These are phyloP conservation scores for Penicillium occitanis DNA, from an alignment of 2,329 filamentous ascomycete species.

Conservation along the genomic window DNA sequence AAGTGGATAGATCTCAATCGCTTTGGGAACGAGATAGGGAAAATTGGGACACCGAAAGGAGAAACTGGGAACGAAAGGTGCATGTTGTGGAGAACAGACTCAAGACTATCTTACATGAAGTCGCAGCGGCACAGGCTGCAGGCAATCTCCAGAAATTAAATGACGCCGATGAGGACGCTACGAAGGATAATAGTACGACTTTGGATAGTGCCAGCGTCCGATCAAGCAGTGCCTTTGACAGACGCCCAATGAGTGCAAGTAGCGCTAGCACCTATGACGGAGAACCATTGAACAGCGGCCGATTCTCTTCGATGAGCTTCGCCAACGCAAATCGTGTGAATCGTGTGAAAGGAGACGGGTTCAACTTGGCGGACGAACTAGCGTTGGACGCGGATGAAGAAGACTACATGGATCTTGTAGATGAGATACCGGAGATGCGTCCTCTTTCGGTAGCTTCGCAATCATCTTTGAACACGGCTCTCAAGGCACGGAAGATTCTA, in stretches of 20 bases:
- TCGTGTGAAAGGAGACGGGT: constrained; percentile 60
- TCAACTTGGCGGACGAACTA: constrained; percentile 88
- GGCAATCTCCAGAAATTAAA: constrained; percentile 34
- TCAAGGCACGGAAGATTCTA: constrained; percentile 48
- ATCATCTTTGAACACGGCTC: constrained; percentile 35
- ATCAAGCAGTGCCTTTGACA: constrained; percentile 66
- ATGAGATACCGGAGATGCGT: constrained; percentile 67
- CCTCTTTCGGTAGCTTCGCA: constrained; percentile 43
- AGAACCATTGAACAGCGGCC: constrained; percentile 56
- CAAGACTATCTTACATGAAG: constrained; percentile 80
- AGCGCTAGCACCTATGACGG: constrained; percentile 52
- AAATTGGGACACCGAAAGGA: constrained; percentile 77
- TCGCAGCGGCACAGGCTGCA: constrained; percentile 52
- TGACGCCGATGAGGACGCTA: constrained; percentile 56
- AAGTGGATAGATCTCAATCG: constrained; percentile 72
- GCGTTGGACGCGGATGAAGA: constrained; percentile 74
- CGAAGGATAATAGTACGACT: constrained; percentile 54
- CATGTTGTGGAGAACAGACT: constrained; percentile 88
- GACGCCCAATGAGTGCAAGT: constrained; percentile 58
- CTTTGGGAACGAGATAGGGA: constrained; percentile 84
- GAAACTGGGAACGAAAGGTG: constrained; percentile 77
- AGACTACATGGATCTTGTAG: constrained; percentile 64
- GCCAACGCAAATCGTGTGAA: constrained; percentile 53
- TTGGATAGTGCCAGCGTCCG: constrained; percentile 70
- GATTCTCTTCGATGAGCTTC: constrained; percentile 69